Evolutionary conservation across 495 filamentous ascomycete species (phyloP), one percentile per base, ranked within the genome.

Genomic region (Aspergillus egyptiacus): DNA sequence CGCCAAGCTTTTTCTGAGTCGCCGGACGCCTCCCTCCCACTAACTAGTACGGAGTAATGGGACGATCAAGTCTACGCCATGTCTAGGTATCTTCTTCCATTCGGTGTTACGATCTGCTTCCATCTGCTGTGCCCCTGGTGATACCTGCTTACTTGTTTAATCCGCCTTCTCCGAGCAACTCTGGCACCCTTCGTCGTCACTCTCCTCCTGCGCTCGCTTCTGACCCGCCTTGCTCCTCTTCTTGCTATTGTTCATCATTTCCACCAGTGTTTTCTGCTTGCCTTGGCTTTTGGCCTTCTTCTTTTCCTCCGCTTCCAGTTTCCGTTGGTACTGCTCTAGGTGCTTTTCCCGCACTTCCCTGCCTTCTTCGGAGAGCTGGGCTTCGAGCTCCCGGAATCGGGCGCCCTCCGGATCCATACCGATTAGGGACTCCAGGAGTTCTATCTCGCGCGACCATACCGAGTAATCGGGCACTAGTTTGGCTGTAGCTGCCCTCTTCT

Each of bases 381-480:
- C 56, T 53, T 91, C 87, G 30, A 86, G 63, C 5, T 64, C 63
- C 48, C 66, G 62, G 59, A 96, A 96, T 56, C 85, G 79, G 22
- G 77, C 73, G 20, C 79, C 73, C 9, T 89, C 83, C 2, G 74
- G 65, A 63, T 93, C 82, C 76, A 85, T 85, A 14, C 84, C 94
- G 48, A 96, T 87, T 38, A 98, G 64, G 11, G 82, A 81, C 65
- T 98, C 93, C 5, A 98, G 75, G 40, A 96, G 65, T 63, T 95
- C 94, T 55, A 93, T 90, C 67, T 94, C 89, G 37, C 81, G 73
- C 2, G 87, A 87, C 88, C 89, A 93, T 7, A 89, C 74, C 23
- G 76, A 71, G 51, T 81, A 85, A 55, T 95, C 89, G 33, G 87
- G 80, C 25, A 82, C 69, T 25, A 64, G 64, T 27, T 61, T 56